Percentiles rank a stretch among this genome's conserved stretches.
phyloP scores from a whole-genome alignment of 768 basidiomycete species.

The Psilocybe cyanescens region DNA sequence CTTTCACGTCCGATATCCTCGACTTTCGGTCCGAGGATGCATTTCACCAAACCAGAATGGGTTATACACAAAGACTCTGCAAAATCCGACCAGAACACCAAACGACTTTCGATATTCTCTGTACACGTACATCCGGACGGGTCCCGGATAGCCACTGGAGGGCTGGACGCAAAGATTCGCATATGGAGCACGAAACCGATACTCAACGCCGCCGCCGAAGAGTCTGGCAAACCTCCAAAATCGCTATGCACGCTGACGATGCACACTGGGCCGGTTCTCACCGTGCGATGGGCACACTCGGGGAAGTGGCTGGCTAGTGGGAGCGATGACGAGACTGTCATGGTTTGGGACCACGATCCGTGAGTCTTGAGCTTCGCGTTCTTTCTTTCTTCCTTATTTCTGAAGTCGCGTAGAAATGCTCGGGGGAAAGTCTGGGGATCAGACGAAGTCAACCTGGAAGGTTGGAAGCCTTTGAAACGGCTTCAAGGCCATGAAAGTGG shows the following conservation, averaged over 20 bases:
- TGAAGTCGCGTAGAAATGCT: constrained; percentile 54
- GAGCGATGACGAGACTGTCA: constrained; percentile 92
- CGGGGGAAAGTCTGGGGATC: constrained; percentile 92
- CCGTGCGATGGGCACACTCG: constrained; percentile 92
- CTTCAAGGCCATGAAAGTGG: constrained; percentile 95
- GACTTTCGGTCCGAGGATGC: constrained; percentile 48
- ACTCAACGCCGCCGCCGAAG: constrained; percentile 70
- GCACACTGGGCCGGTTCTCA: constrained; percentile 93
- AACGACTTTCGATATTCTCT: constrained; percentile 86
- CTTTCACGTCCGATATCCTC: neutral
- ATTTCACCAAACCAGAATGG: constrained; percentile 90
- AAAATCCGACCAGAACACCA: constrained; percentile 62
- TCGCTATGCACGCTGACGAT: constrained; percentile 88
- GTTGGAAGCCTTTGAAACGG: constrained; percentile 93
- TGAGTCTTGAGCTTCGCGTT: constrained; percentile 45
- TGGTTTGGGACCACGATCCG: constrained; percentile 98
- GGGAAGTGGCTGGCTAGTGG: constrained; percentile 96
- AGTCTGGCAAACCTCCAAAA: constrained; percentile 77
- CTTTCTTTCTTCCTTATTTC: constrained; percentile 8
- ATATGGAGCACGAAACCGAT: constrained; percentile 99
- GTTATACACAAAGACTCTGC: constrained; percentile 79
- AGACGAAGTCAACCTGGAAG: constrained; percentile 95
- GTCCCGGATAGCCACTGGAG: constrained; percentile 96
- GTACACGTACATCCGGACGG: constrained; percentile 95
- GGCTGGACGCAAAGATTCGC: constrained; percentile 92